These are phyloP conservation scores for Violaceomyces palustris DNA, from an alignment of 1,284 basidiomycete species.

Conservation along the genomic window DNA sequence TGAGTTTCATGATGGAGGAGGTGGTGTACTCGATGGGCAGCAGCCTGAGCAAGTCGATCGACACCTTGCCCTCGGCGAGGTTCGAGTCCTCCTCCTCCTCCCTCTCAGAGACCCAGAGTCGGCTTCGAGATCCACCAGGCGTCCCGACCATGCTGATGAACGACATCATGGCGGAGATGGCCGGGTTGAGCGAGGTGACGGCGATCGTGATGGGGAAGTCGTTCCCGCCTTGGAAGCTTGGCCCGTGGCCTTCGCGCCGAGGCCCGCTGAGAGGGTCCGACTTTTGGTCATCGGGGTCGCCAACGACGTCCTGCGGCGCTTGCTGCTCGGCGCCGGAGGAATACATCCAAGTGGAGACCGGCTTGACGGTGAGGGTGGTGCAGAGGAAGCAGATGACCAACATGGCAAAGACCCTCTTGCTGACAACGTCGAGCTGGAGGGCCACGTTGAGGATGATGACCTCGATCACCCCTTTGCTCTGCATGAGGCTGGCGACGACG, in stretches of 20 bases:
- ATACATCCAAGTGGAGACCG: constrained; percentile 24
- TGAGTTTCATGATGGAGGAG: constrained; percentile 27
- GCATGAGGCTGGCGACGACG: constrained; percentile 28
- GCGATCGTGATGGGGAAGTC: constrained; percentile 30
- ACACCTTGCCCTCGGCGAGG: constrained; percentile 5
- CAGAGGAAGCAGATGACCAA: constrained; percentile 30
- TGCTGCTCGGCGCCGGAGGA: constrained; percentile 9
- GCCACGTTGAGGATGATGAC: constrained; percentile 36
- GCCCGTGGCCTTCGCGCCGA: neutral
- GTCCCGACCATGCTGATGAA: constrained; percentile 18
- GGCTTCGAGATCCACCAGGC: too few relatives aligned
- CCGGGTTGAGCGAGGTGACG: constrained; percentile 26
- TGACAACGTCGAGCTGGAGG: constrained; percentile 20
- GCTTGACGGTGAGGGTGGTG: constrained; percentile 28
- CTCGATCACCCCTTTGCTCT: constrained; percentile 39
- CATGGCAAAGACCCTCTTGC: constrained; percentile 27
- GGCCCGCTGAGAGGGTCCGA: neutral
- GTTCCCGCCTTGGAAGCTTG: too few relatives aligned
- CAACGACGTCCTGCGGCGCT: neutral
- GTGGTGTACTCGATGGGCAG: constrained; percentile 26
- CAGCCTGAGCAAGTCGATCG: constrained; percentile 27
- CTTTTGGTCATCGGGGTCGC: neutral
- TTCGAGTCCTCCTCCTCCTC: neutral
- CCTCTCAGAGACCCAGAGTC: neutral
- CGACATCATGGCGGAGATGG: constrained; percentile 24